Base-by-base conservation (phyloP, 495 filamentous ascomycete species). In the Hypomontagnella monticulosa region DNA sequence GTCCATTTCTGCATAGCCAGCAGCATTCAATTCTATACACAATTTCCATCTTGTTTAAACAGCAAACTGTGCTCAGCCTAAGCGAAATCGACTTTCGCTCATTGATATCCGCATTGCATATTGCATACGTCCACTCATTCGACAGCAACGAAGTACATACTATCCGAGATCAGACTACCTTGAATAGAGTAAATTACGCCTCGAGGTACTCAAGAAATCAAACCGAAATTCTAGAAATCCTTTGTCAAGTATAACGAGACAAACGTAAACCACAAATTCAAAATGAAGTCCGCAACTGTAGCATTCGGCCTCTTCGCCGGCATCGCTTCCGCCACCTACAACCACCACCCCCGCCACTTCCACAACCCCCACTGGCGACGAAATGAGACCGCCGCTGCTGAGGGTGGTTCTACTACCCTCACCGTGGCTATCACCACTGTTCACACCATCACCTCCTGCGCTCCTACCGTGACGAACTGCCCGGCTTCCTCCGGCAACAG, bases 391-490 rank as follows among this genome's bases (percentile, higher is more conserved):
- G 58, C 37, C 14, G 34, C 52, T 15, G 60, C 62, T 27, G 23
- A 27, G 23, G 67, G 57, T 38, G 50, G 66, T 23, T 66, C 71
- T 19, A 82, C 80, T 27, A 83, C 81, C 32, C 54, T 83, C 52
- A 83, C 80, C 51, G 76, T 82, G 30, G 82, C 83, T 65, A 77
- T 83, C 40, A 91, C 88, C 11, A 79, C 79, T 57, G 77, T 84
- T 64, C 74, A 84, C 54, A 89, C 88, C 14, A 81, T 89, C 69
- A 88, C 82, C 33, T 84, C 83, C 48, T 90, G 87, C 67, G 84
- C 84, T 27, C 70, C 87, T 7, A 86, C 81, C 11, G 80, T 90
- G 43, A 88, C 84, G 33, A 79, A 87, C 77, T 91, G 88, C 81
- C 87, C 87, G 4, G 83, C 83, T 27, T 73, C 69, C 57, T 72